Conservation (phyloP, 208 protist genomes). For the Leishmania aethiopica region DNA sequence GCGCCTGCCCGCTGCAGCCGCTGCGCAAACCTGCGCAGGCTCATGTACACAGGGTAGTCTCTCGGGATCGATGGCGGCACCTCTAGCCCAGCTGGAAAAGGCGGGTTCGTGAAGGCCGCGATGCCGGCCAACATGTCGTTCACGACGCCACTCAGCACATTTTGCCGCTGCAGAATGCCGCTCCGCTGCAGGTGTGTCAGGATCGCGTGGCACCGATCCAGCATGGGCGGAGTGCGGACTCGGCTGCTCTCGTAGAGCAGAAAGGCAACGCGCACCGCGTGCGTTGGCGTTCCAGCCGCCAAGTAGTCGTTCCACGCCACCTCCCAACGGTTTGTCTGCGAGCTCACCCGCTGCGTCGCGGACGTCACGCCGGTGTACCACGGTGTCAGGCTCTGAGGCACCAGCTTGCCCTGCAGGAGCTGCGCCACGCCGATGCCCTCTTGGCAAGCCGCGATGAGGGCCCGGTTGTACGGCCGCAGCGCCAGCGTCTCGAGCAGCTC, state of each 20-base stretch:
- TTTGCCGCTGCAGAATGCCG: slow-evolving; percentile 42
- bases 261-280: slow-evolving; percentile 64
- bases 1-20: slow-evolving; percentile 52
- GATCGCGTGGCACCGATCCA: slow-evolving; percentile 44
- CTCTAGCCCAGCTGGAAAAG: slow-evolving; percentile 47
- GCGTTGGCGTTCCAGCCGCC: slow-evolving; percentile 32
- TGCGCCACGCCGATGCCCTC: slow-evolving; percentile 74
- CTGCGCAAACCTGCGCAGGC: slow-evolving; percentile 55
- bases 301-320: slow-evolving; percentile 73
- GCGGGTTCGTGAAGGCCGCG: slow-evolving; percentile 70
- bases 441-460: slow-evolving; percentile 74
- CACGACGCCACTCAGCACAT: slow-evolving; percentile 49
- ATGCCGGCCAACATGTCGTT: slow-evolving; percentile 64
- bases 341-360: slow-evolving; percentile 46
- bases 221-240: slow-evolving; percentile 54
- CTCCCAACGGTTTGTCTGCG: slow-evolving; percentile 59
- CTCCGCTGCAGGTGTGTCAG: slow-evolving; percentile 56
- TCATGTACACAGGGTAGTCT: slow-evolving; percentile 48
- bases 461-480: slow-evolving; percentile 67
- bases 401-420: slow-evolving; percentile 47
- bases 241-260: slow-evolving; percentile 74
- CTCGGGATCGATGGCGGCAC: slow-evolving; percentile 42
- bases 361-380: slow-evolving; percentile 49
- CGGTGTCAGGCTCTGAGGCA: slow-evolving; percentile 53
- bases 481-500: slow-evolving; percentile 66